Evolutionary conservation across 1,284 basidiomycete species (phyloP), one percentile per base, ranked within the genome.

Genomic region (Austroboletus niveus): DNA sequence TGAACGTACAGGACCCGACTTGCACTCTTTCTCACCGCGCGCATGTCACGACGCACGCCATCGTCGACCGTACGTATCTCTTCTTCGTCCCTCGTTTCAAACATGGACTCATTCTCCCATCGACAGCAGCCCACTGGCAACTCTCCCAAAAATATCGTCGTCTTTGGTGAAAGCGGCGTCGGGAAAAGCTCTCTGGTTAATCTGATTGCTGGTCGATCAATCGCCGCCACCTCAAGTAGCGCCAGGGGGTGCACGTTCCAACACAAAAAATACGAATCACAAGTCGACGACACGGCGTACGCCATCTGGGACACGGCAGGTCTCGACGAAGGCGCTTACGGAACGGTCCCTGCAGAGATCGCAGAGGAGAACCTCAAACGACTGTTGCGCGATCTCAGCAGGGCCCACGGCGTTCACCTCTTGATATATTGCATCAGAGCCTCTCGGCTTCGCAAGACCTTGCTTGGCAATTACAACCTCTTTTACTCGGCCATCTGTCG

Each of bases 401-500:
- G 45, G 52, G 60, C 63, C 41, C 38, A 57, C 39, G 65, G 65
- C 22, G 36, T 66, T 40, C 61, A 68, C 51, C 60, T 70, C 31
- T 40, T 66, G 30, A 42, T 66, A 10, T 70, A 70, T 58, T 66
- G 64, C 51, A 31, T 66, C 52, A 67, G 64, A 40, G 61, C 54
- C 12, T 39, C 58, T 15, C 57, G 59, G 41, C 55, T 71, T 47
- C 62, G 57, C 44, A 54, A 56, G 35, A 51, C 55, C 0, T 31
- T 61, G 12, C 49, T 64, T 31, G 39, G 38, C 45, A 69, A 71
- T 53, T 72, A 69, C 48, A 59, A 65, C 48, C 50, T 70, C 49
- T 70, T 69, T 57, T 68, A 70, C 50, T 68, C 67, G 15, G 59
- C 57, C 17, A 54, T 68, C 47, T 72, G 65, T 57, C 56, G 66